phyloP scores from a whole-genome alignment of 2,329 filamentous ascomycete species.

The Penicillium corylophilum region DNA sequence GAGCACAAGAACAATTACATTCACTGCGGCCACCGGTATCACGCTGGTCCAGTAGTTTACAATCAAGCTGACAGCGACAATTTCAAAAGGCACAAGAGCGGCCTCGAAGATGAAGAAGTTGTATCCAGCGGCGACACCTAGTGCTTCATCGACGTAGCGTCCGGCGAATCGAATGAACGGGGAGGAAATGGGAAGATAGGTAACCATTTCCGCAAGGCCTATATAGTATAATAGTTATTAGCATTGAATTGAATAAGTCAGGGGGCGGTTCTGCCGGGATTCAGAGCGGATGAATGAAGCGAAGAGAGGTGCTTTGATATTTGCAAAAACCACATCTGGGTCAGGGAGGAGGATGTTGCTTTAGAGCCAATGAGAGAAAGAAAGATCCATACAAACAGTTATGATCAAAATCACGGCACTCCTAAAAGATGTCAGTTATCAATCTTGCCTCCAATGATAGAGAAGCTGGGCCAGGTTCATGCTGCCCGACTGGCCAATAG shows the following conservation, averaged over 20 bases:
- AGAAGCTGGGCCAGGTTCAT: neutral
- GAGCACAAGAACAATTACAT: slow-evolving; percentile 46
- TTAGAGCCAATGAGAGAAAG: neutral
- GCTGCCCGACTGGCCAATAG: neutral
- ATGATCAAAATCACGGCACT: slow-evolving; percentile 46
- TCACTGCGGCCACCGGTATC: slow-evolving; percentile 48
- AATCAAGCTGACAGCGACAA: slow-evolving; percentile 52
- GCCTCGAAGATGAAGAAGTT: slow-evolving; percentile 56
- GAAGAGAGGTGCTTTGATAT: too few relatives aligned
- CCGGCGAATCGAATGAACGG: slow-evolving; percentile 49
- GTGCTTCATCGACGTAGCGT: slow-evolving; percentile 50
- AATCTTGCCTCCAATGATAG: slow-evolving; percentile 10
- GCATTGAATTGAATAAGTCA: neutral
- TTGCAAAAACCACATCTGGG: too few relatives aligned
- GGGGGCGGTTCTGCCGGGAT: neutral
- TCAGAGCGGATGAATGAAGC: too few relatives aligned
- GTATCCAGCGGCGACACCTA: slow-evolving; percentile 49
- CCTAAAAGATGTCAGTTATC: slow-evolving; percentile 31
- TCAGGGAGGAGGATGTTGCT: too few relatives aligned
- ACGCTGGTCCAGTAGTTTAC: slow-evolving; percentile 51
- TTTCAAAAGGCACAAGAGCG: slow-evolving; percentile 53
- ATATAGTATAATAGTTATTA: slow-evolving; percentile 20
- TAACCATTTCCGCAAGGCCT: slow-evolving; percentile 53
- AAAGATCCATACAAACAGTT: slow-evolving; percentile 43
- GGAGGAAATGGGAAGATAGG: slow-evolving; percentile 48